Conservation (phyloP, 2,329 filamentous ascomycete genomes). For the Tolypocladium tropicale region DNA sequence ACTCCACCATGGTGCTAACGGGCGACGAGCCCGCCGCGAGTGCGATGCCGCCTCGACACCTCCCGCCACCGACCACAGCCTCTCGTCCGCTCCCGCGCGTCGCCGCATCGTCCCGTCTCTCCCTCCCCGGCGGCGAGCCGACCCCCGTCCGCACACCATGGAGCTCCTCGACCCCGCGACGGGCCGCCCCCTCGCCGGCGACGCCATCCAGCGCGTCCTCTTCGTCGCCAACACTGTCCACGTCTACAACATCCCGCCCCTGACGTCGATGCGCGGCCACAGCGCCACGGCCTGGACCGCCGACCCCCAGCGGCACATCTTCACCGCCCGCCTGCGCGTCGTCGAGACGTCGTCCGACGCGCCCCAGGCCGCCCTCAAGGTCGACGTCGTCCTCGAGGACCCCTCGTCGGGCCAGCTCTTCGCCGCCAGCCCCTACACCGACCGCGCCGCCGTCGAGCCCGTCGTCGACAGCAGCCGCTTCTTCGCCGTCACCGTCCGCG, state of each 20-base stretch:
- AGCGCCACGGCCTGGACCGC: constrained; percentile 67
- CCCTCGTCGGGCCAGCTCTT: constrained; percentile 63
- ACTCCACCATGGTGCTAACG: neutral
- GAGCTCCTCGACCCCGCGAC: constrained; percentile 62
- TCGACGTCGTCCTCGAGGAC: constrained; percentile 74
- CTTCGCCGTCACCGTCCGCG: constrained; percentile 73
- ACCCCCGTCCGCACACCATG: constrained; percentile 31
- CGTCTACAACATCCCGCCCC: constrained; percentile 79
- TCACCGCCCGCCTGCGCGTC: constrained; percentile 71
- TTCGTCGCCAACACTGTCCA: constrained; percentile 67
- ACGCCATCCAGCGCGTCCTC: constrained; percentile 77
- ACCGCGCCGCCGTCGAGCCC: constrained; percentile 57
- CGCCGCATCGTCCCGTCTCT: neutral
- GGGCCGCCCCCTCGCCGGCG: constrained; percentile 54
- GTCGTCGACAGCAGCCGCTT: constrained; percentile 73
- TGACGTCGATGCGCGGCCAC: constrained; percentile 70
- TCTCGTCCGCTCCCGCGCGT: neutral
- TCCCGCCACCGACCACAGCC: neutral
- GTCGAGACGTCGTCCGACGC: constrained; percentile 58
- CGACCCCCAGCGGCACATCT: constrained; percentile 64
- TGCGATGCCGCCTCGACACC: neutral
- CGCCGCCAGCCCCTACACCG: constrained; percentile 71
- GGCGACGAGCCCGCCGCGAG: neutral
- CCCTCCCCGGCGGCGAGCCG: too few species aligned
- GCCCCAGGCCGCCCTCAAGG: constrained; percentile 46